phyloP scores from a whole-genome alignment of 1,139 yeast species.

The Candida pseudoviswanathii region DNA sequence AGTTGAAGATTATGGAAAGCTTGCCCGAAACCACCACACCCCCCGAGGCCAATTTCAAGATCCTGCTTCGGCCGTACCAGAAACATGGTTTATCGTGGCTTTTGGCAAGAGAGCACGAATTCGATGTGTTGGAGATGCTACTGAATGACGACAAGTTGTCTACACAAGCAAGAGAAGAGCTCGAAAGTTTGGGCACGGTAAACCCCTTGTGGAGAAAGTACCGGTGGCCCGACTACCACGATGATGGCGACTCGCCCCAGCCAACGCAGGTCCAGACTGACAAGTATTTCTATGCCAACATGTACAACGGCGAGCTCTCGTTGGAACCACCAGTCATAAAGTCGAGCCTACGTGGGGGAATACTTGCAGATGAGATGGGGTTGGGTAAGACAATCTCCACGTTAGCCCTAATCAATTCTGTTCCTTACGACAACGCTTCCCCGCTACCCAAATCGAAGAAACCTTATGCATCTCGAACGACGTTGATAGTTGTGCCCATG shows the following conservation, averaged over 20 bases:
- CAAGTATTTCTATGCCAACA: conserved; percentile 68
- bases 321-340: conserved; percentile 63
- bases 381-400: conserved; percentile 91
- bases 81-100: conserved; percentile 84
- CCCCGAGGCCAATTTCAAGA: conserved; percentile 51
- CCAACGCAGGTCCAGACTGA: conserved; percentile 14
- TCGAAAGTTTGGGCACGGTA: conserved; percentile 49
- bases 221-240: conserved; percentile 57
- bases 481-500: conserved; percentile 88
- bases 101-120: conserved; percentile 65
- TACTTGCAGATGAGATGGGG: conserved; percentile 98
- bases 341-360: conserved; percentile 73
- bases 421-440: conserved; percentile 47
- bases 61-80: conserved; percentile 71
- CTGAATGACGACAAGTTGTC: conserved; percentile 28
- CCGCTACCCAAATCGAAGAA: conserved; percentile 15
- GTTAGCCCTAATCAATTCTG: conserved; percentile 67
- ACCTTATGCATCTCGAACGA: conserved; percentile 67
- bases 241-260: conserved; percentile 17
- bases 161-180: conserved; percentile 29
- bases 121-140: conserved; percentile 37
- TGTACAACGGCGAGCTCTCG: conserved; percentile 82
- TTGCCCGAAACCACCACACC: conserved; percentile 69
- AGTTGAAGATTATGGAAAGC: conserved; percentile 47
- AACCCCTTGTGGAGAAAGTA: conserved; percentile 88